Base-by-base conservation (phyloP, 805 yeast species). In the Yamadazyma akitaensis region DNA sequence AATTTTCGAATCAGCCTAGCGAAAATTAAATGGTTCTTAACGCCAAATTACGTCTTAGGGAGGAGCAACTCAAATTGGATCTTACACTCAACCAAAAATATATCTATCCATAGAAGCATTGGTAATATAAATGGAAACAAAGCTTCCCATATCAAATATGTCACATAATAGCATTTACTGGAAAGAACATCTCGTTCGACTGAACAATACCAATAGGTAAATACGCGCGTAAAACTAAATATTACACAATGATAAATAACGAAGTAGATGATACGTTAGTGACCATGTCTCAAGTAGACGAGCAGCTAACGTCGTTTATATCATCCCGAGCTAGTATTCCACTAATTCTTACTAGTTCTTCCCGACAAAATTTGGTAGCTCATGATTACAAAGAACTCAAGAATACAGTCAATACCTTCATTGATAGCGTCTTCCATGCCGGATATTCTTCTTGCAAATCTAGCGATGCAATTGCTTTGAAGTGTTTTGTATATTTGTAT, bases 401-500 rank as follows among this genome's bases (percentile, higher is more conserved):
- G 13, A 14, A 4, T 16, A 5, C 17, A 8, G 47, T 41, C 24
- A 25, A 24, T 21, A 16, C 24, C 14, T 31, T 44, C 34, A 44
- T 44, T 28, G 40, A 34, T 13, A 34, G 36, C 21, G 18, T 42
- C 7, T 32, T 7, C 28, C 31, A 40, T 18, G 5, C 4, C 24
- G 12, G 32, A 4, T 18, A n/a, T 7, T 7, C 42, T n/a, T 16
- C 7, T 25, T 26, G 14, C 17, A 14, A 21, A 16, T 7, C 32
- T 28, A 28, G 32, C 10, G n/a, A 28, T 28, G 12, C 32, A 13
- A 3, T 13, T 39, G n/a, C 17, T 11, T 34, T 31, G 28, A 19
- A 47, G 46, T 35, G 54, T 46, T 6, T 51, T 51, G 4, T 35
- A 5, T 51, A 46, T 32, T 40, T 48, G 32, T 51, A 53, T 44